Evolutionary conservation across 495 filamentous ascomycete genomes (phyloP).

Genomic region (Pseudomonodictys pantanalensis): DNA sequence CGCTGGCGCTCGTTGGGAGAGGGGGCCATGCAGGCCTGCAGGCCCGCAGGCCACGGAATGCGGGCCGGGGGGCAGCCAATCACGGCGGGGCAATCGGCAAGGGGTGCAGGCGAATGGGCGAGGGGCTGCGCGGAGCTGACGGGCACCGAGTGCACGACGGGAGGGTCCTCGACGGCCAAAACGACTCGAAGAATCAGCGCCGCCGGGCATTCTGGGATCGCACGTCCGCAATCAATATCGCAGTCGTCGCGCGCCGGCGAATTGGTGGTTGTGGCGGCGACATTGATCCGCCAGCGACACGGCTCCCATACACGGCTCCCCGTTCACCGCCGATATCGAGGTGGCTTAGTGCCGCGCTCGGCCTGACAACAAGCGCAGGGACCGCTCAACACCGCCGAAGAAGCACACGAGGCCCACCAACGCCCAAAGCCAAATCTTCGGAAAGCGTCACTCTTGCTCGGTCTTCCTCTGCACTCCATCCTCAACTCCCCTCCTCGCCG

Average conservation of each 20-base stretch:
- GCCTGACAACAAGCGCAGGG: slow-evolving; percentile 25
- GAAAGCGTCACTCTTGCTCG: slow-evolving; percentile 19
- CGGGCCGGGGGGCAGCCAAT: background rate
- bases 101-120: too few relatives aligned
- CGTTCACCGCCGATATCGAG: slow-evolving; percentile 9
- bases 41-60: background rate
- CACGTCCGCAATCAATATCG: background rate
- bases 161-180: background rate
- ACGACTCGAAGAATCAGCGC: background rate
- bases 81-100: background rate
- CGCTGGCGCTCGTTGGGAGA: too few relatives aligned
- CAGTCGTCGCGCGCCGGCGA: too few relatives aligned
- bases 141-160: background rate
- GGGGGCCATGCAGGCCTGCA: too few relatives aligned
- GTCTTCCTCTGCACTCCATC: slow-evolving; percentile 11
- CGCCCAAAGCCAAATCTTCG: slow-evolving; percentile 25
- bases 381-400: slow-evolving; percentile 23
- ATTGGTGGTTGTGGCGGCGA: background rate
- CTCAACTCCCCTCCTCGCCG: background rate
- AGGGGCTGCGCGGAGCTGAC: background rate
- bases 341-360: slow-evolving; percentile 10
- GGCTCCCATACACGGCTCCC: slow-evolving; percentile 27
- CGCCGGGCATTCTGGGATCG: background rate
- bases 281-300: background rate
- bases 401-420: slow-evolving; percentile 8